Conservation (phyloP, 148 eudicot species). For the Oxyria digyna region DNA sequence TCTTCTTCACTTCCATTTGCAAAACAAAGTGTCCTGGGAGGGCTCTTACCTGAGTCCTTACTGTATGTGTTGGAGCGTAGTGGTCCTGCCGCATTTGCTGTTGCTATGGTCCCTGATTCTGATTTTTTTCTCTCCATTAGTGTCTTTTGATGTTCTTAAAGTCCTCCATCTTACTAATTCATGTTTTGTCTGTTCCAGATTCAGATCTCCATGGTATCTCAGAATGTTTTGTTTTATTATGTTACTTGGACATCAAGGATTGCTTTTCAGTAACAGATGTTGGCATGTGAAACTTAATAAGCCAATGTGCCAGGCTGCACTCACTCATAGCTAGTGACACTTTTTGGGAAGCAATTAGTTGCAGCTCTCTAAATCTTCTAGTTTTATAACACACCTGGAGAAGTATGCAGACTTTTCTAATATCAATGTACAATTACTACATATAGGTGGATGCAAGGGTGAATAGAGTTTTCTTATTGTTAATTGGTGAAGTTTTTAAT, state of each 20-base stretch:
- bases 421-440: conserved; percentile 37
- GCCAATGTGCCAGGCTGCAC: conserved; percentile 38
- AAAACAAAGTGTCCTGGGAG: conserved; percentile 95
- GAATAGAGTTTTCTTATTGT: conserved; percentile 8
- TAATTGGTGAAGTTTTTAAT: not conserved
- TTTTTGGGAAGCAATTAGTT: conserved; percentile 48
- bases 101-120: conserved; percentile 98
- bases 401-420: conserved; percentile 19
- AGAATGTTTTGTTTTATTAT: conserved; percentile 37
- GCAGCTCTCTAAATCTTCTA: conserved; percentile 28
- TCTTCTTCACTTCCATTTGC: conserved; percentile 95
- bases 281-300: conserved; percentile 53
- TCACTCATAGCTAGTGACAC: conserved; percentile 70
- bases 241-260: conserved; percentile 55
- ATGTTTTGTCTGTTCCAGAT: conserved; percentile 37
- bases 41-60: conserved; percentile 92
- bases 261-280: conserved; percentile 63
- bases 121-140: no score
- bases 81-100: conserved; percentile 90
- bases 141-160: no score
- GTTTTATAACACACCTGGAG: conserved; percentile 10
- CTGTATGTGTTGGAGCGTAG: conserved; percentile 93
- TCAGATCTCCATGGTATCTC: conserved; percentile 45
- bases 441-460: conserved; percentile 81
- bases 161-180: not conserved